Evolutionary conservation across 2,329 filamentous ascomycete genomes (phyloP).

Genomic region (Aspergillus transmontanensis): DNA sequence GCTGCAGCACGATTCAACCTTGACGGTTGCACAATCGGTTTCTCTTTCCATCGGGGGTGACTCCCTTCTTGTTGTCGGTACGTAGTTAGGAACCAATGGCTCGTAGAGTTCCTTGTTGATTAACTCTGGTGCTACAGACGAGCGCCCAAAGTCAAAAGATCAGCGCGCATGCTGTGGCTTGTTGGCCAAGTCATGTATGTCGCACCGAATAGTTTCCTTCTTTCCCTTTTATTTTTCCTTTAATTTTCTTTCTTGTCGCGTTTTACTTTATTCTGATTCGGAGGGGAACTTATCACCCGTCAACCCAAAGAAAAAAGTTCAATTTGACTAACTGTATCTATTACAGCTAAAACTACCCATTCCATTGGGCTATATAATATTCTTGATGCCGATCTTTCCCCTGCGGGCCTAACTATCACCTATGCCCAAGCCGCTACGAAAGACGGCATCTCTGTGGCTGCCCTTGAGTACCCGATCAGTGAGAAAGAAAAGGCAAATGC

Average conservation of each 20-base stretch:
- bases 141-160: conserved; percentile 54
- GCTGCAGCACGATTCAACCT: conserved; percentile 47
- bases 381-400: conserved; percentile 73
- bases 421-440: conserved; percentile 68
- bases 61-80: conserved; percentile 62
- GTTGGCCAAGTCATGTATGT: conserved; percentile 54
- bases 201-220: conserved; percentile 2
- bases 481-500: conserved; percentile 54
- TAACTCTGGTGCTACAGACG: conserved; percentile 44
- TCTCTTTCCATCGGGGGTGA: conserved; percentile 64
- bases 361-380: conserved; percentile 79
- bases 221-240: background rate
- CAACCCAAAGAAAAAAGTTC: conserved; percentile 3
- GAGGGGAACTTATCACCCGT: background rate
- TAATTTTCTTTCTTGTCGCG: background rate
- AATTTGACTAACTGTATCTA: conserved; percentile 34
- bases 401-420: conserved; percentile 66
- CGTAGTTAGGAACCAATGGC: conserved; percentile 18
- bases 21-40: conserved; percentile 60
- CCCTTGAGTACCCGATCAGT: conserved; percentile 63
- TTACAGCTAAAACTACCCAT: conserved; percentile 48
- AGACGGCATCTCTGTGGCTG: conserved; percentile 61
- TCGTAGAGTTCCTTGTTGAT: conserved; percentile 6
- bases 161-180: conserved; percentile 58
- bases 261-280: background rate